These are phyloP conservation scores for Clarireedia hainanense DNA, from an alignment of 2,329 filamentous ascomycete genomes.

Conservation along the genomic window DNA sequence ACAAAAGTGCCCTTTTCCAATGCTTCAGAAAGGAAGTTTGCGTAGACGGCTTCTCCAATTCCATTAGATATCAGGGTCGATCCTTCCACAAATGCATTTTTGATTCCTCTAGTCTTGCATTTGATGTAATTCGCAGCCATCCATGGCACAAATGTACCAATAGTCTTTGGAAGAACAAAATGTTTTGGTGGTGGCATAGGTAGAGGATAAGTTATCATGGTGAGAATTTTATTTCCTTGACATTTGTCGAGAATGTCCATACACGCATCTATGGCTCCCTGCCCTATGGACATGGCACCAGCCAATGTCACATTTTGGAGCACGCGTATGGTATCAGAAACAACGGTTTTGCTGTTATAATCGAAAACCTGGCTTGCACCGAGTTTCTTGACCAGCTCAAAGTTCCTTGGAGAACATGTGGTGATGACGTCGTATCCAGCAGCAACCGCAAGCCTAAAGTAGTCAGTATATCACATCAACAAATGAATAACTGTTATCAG, in stretches of 20 bases:
- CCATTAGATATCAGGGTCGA: constrained; percentile 2
- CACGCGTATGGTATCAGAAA: constrained; percentile 11
- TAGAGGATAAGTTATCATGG: constrained; percentile 1
- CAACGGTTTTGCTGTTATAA: constrained; percentile 23
- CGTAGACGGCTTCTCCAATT: constrained; percentile 27
- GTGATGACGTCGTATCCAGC: constrained; percentile 36
- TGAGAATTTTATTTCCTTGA: not conserved
- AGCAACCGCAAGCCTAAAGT: constrained; percentile 29
- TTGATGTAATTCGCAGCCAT: not conserved
- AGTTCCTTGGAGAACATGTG: constrained; percentile 29
- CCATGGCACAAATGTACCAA: not conserved
- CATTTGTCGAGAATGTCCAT: constrained; percentile 2
- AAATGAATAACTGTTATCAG: too few species aligned
- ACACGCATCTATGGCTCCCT: constrained; percentile 1
- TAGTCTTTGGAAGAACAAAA: not conserved
- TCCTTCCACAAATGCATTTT: not conserved
- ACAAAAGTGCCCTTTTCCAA: constrained; percentile 30
- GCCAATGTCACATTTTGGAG: constrained; percentile 23
- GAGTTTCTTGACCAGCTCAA: constrained; percentile 30
- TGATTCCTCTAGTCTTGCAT: not conserved
- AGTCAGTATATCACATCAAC: not conserved
- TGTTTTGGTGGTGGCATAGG: not conserved
- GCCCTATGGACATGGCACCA: constrained; percentile 19
- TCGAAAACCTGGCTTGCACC: constrained; percentile 37
- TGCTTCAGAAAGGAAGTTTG: constrained; percentile 31